Base-by-base conservation (phyloP, 2,329 filamentous ascomycete genomes). In the Didymella sp. region DNA sequence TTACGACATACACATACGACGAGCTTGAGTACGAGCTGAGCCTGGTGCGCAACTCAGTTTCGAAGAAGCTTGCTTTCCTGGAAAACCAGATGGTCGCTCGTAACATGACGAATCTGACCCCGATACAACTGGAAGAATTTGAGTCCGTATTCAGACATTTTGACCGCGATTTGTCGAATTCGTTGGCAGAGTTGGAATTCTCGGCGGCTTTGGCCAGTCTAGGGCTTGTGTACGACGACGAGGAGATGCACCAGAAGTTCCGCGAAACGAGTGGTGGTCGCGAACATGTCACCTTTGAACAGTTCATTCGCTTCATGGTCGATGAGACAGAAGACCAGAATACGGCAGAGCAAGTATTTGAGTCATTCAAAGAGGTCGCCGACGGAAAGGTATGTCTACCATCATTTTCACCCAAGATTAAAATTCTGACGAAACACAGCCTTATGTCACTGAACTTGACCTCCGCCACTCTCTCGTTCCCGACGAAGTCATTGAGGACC, bases 281-380 rank as follows among this genome's bases (percentile, higher is more conserved):
- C 63, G 89, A 88, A 76, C 86, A 89, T 63, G 95, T 99, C 48
- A 95, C 91, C 4, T 99, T 99, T 73, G 95, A 99, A 80, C 94
- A 98, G 77, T 99, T 99, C 73, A 99, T 99, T 75, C 88, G 91
- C 35, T 99, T 99, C 83, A 99, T 99, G 95, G 95, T 99, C 44
- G 92, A 96, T 67, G 95, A 97, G 46, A 99, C 95, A 12, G 95
- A 99, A 78, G 95, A 99, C 73, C 95, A 99, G 79, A 97, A 99
- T 76, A 97, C 93, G 4, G 95, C 95, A 12, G 95, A 98, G 78
- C 95, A 99, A 77, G 95, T 99, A 5, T 98, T 95, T 81, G 94
- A 99, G 79, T 96, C 90, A 62, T 99, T 99, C 85, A 87, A 89
- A 56, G 95, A 99, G 78, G 95, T 99, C 42, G 95, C 95, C 17